phyloP scores from a whole-genome alignment of 2,329 filamentous ascomycete genomes.

The Coleophoma eucalyptorum region DNA sequence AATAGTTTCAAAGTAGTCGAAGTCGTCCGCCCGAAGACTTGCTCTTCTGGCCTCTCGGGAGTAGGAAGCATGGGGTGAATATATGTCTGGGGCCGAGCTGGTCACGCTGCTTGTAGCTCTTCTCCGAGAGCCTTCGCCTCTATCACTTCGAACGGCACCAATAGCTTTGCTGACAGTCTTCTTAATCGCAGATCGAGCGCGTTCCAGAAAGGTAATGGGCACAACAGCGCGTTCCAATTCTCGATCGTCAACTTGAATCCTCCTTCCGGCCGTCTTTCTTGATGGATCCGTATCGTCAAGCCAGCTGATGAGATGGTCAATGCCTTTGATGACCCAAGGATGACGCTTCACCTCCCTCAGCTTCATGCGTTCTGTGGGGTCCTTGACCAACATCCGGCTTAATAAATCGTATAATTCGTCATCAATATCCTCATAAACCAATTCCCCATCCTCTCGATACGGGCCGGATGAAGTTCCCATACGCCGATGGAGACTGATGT shows the following conservation, averaged over 20 bases:
- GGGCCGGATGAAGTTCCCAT: conserved; percentile 43
- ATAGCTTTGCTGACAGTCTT: conserved; percentile 63
- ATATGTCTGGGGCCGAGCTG: conserved; percentile 58
- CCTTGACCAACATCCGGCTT: conserved; percentile 77
- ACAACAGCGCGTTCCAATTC: conserved; percentile 90
- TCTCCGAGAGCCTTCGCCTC: conserved; percentile 51
- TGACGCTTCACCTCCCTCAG: conserved; percentile 92
- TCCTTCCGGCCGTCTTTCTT: conserved; percentile 71
- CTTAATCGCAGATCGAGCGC: conserved; percentile 74
- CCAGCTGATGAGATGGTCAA: conserved; percentile 74
- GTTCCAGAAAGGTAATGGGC: conserved; percentile 81
- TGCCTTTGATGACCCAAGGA: conserved; percentile 80
- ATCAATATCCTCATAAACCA: conserved; percentile 83
- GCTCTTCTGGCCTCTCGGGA: conserved; percentile 40
- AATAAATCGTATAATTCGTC: conserved; percentile 77
- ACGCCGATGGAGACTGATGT: conserved; percentile 51
- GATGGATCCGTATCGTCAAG: conserved; percentile 91
- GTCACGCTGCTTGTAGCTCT: conserved; percentile 60
- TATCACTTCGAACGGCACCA: conserved; percentile 37
- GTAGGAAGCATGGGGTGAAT: conserved; percentile 37
- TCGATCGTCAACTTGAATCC: conserved; percentile 86
- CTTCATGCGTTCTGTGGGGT: conserved; percentile 83
- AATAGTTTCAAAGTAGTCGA: conserved; percentile 41
- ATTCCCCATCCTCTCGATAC: conserved; percentile 72
- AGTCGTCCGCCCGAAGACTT: conserved; percentile 56